Evolutionary conservation across 1,284 basidiomycete genomes (phyloP), one percentile per base, ranked within the genome.

Genomic region (Thelephora terrestris): DNA sequence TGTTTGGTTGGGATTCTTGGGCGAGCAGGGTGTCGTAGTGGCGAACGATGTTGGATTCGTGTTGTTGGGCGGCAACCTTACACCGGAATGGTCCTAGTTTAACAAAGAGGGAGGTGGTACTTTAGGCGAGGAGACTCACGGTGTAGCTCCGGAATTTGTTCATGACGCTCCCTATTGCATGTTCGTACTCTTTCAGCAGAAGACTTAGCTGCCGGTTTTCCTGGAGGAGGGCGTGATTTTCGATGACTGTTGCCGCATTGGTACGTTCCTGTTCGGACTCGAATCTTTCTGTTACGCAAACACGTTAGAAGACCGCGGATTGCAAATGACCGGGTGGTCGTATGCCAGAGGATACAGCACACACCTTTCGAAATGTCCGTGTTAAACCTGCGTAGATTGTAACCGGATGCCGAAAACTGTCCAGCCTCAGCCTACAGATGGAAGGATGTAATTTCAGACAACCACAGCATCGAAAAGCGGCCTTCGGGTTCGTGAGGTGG

Each of bases 151-250:
- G 78, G 64, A 98, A 98, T 68, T 97, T 97, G 50, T 80, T 71
- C 95, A 99, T 98, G 62, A 99, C 88, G 32, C 84, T 92, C 61
- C 98, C 94, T 68, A 99, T 78, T 1, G 94, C 97, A 52, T 77
- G 75, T 64, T 99, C 95, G 63, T 96, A 95, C 66, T 99, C 96
- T 58, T 93, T 93, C 50, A 99, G 70, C 23, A 99, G 72, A 23
- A 79, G 63, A 51, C 85, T 86, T 25, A 98, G 76, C 63, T 97
- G 92, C 64, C 90, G 92, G 71, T 98, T 97, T 67, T 99, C 95
- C 55, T 97, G 85, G 45, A 89, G 72, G 1, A 99, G 71, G 0
- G 81, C 77, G 61, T 96, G 93, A 63, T 98, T 98, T 68, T 99
- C 96, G 51, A 94, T 83, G 46, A 96, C 81, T 35, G 93, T 80